Evolutionary conservation across 208 protist species (phyloP), one percentile per base, ranked within the genome.

Genomic region (Crithidia acanthocephali): DNA sequence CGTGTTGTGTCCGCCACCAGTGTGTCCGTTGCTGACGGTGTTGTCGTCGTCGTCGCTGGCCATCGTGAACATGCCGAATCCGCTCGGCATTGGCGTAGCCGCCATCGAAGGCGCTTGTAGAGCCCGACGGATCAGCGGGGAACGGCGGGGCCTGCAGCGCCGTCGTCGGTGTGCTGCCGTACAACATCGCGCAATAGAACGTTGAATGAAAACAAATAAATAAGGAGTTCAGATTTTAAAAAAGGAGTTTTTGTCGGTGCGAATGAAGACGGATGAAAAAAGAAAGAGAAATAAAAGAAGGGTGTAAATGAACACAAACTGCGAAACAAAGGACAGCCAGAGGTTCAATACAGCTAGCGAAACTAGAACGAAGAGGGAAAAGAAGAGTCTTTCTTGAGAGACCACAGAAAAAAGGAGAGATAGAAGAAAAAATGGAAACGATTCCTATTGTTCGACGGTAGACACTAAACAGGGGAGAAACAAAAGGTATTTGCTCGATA

Each of bases 231-330:
- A 23, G 9, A 10, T n/a, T 56, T 57, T 55, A 32, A 22, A 28
- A n/a, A 28, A 22, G 50, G 50, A 7, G 20, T 22, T 55, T 22
- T 6, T n/a, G n/a, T n/a, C n/a, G 25, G 10, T 28, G 25, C 44
- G n/a, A 15, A 51, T 22, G 59, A 30, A 27, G 47, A 51, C n/a
- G n/a, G n/a, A n/a, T n/a, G n/a, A n/a, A 50, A 20, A 61, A n/a
- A 62, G 8, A 40, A 58, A 61, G 44, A 48, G 23, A 56, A 52
- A 77, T 33, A 48, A 64, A 25, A 72, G 37, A 45, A 75, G 47
- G 57, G 35, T n/a, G 40, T 51, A 44, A 70, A 22, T 5, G 63
- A 55, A n/a, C 40, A 30, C 71, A n/a, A n/a, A n/a, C n/a, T n/a
- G n/a, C n/a, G n/a, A n/a, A n/a, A n/a, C n/a, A n/a, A n/a, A n/a